Conservation (phyloP, 2,329 filamentous ascomycete genomes). For the Macroventuria anomochaeta region DNA sequence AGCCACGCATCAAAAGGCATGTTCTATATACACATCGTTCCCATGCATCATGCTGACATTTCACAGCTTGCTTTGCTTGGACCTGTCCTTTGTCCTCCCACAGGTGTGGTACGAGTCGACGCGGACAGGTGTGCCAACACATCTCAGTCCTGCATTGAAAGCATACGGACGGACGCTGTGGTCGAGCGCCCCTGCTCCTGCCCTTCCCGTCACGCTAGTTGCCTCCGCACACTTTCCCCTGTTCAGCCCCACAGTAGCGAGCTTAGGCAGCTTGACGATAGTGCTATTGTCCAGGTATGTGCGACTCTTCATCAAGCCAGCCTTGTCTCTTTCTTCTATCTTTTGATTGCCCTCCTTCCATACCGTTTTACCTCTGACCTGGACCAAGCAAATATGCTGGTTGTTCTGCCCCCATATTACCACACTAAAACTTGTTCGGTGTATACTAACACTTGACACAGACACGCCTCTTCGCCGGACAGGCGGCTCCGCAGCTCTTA, state of each 20-base stretch:
- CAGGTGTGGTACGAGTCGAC: background rate
- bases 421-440: background rate
- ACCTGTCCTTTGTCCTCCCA: background rate
- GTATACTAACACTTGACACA: background rate
- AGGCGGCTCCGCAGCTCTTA: background rate
- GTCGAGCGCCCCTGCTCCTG: conserved; percentile 8
- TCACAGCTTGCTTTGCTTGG: background rate
- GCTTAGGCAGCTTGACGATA: background rate
- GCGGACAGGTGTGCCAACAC: background rate
- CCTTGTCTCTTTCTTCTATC: background rate
- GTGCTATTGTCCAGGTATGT: conserved; percentile 1
- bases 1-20: background rate
- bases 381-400: background rate
- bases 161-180: conserved; percentile 1
- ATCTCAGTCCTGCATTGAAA: background rate
- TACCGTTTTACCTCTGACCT: background rate
- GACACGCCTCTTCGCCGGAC: background rate
- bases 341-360: too few species aligned
- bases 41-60: background rate
- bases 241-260: background rate
- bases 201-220: conserved; percentile 5
- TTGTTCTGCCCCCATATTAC: background rate
- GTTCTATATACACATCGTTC: background rate
- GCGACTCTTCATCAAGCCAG: background rate
- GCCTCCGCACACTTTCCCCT: conserved; percentile 4